Conservation (phyloP, 768 basidiomycete genomes). For the Lactifluus pinguis region DNA sequence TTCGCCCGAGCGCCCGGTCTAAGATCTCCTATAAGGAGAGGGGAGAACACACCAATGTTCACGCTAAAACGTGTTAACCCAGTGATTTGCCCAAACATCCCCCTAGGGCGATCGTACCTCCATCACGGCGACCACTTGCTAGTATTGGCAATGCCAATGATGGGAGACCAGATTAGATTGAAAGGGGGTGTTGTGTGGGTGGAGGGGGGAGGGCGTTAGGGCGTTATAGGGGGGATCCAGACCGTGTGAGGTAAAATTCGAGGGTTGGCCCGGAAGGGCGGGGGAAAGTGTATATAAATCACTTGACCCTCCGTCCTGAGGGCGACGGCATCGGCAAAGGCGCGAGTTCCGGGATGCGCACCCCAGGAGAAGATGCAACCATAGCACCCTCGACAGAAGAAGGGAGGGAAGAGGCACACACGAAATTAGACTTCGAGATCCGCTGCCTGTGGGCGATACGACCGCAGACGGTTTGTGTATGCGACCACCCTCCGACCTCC, state of each 20-base stretch:
- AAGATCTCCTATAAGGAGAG: not conserved
- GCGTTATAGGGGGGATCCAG: not conserved
- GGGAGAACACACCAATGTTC: not conserved
- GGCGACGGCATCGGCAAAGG: not conserved
- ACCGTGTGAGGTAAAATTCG: not conserved
- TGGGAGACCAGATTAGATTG: conserved; percentile 9
- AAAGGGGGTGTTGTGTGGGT: not conserved
- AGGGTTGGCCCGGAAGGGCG: not conserved
- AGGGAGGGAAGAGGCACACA: not conserved
- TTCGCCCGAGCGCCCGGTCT: conserved; percentile 3
- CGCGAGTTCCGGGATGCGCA: not conserved
- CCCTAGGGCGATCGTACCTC: conserved; percentile 8
- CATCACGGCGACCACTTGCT: conserved; percentile 9
- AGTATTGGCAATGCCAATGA: not conserved
- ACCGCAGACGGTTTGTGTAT: not conserved
- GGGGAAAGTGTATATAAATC: not conserved
- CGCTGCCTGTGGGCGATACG: not conserved
- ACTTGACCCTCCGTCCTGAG: not conserved
- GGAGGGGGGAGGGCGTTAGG: not conserved
- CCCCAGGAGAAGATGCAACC: not conserved
- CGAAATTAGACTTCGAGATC: conserved; percentile 4
- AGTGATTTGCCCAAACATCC: conserved; percentile 2
- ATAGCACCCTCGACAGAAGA: not conserved
- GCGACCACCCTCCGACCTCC: conserved; percentile 5
- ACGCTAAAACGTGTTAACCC: conserved; percentile 3